phyloP scores from a whole-genome alignment of 2,329 filamentous ascomycete species.

The Xylaria hypoxylon region DNA sequence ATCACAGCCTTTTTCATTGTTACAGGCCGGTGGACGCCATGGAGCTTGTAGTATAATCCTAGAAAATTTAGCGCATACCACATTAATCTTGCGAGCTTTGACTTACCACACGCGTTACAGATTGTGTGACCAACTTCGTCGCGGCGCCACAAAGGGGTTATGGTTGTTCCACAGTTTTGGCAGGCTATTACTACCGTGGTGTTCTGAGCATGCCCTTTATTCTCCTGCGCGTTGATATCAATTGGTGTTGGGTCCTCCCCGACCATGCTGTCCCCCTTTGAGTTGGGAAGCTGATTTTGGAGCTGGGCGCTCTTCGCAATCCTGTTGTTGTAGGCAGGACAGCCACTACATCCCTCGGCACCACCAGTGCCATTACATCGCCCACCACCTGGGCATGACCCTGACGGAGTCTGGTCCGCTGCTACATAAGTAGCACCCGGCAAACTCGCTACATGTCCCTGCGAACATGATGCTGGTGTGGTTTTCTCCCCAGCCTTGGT shows the following conservation, averaged over 20 bases:
- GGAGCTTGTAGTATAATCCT: conserved; percentile 97
- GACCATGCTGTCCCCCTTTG: conserved; percentile 47
- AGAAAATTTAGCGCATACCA: conserved; percentile 43
- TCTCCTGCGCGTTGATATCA: conserved; percentile 62
- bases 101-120: conserved; percentile 93
- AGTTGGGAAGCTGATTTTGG: conserved; percentile 55
- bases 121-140: conserved; percentile 97
- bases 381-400: conserved; percentile 95
- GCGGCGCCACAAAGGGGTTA: conserved; percentile 94
- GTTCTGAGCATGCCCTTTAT: conserved; percentile 55
- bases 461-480: conserved; percentile 54
- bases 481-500: conserved; percentile 58
- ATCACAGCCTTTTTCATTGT: conserved; percentile 99
- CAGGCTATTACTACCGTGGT: conserved; percentile 85
- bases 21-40: conserved; percentile 90
- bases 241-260: conserved; percentile 57
- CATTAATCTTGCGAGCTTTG: conserved; percentile 50
- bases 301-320: conserved; percentile 87
- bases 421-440: conserved; percentile 77
- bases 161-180: conserved; percentile 96
- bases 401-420: conserved; percentile 78
- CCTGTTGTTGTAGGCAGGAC: conserved; percentile 96
- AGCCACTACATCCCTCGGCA: conserved; percentile 93
- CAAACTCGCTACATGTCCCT: conserved; percentile 55
- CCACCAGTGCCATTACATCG: conserved; percentile 97